phyloP scores from a whole-genome alignment of 208 protist species.

The Wallacemonas rigidus region DNA sequence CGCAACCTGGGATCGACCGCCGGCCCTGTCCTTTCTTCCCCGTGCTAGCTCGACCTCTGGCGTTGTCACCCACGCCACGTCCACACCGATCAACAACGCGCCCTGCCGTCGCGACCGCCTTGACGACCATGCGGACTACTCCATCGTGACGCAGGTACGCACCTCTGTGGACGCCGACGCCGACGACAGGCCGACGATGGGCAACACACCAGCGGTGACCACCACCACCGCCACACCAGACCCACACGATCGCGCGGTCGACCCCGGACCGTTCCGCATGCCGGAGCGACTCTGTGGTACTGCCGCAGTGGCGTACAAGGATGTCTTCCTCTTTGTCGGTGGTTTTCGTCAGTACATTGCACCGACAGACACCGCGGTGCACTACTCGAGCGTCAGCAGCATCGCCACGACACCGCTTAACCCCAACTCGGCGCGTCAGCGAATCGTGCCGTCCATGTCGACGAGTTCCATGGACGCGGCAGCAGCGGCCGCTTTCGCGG shows the following conservation, averaged over 20 bases:
- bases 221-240: conserved; percentile 1
- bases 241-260: neutral
- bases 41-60: too few relatives aligned
- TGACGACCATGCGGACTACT: too few relatives aligned
- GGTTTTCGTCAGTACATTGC: conserved; percentile 35
- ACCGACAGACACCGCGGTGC: conserved; percentile 35
- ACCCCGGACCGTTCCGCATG: conserved; percentile 27
- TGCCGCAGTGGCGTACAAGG: conserved; percentile 28
- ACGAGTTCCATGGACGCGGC: conserved; percentile 16
- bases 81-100: too few relatives aligned
- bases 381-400: conserved; percentile 40
- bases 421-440: neutral
- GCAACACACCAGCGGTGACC: neutral
- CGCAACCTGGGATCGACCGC: conserved; percentile 31
- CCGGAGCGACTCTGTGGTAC: conserved; percentile 39
- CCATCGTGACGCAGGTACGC: neutral
- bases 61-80: too few relatives aligned
- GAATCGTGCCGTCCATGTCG: conserved; percentile 14
- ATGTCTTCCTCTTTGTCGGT: conserved; percentile 36
- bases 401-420: conserved; percentile 31
- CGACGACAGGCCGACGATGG: neutral
- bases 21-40: neutral
- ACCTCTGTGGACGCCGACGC: neutral
- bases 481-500: neutral
- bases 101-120: too few relatives aligned